Percentiles rank a stretch among this genome's conserved stretches.
phyloP scores from a whole-genome alignment of 1,139 yeast species.

The Pichia sp. region DNA sequence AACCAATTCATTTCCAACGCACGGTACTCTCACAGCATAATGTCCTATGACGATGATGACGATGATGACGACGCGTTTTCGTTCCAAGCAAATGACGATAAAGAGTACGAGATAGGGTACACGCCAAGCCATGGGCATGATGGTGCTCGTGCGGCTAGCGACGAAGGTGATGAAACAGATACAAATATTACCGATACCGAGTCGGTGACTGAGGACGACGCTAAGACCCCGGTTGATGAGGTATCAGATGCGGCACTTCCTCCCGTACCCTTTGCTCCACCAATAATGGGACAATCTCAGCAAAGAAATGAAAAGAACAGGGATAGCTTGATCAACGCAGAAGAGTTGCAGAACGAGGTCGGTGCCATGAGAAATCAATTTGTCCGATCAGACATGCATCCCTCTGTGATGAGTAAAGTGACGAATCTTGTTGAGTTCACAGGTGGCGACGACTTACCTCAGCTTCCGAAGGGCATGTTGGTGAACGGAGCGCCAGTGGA shows the following conservation, averaged over 20 bases:
- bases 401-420: conserved; percentile 9
- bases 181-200: conserved; percentile 12
- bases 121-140: conserved; percentile 5
- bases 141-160: neutral
- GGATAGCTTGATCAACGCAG: conserved; percentile 4
- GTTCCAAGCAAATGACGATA: conserved; percentile 24
- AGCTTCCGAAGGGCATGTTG: conserved; percentile 1
- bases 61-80: conserved; percentile 24
- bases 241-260: neutral
- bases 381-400: conserved; percentile 17
- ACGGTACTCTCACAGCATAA: conserved; percentile 15
- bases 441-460: neutral
- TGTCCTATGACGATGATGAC: conserved; percentile 15
- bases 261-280: conserved; percentile 1
- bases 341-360: conserved; percentile 8
- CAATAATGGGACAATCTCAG: neutral
- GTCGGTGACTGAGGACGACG: neutral
- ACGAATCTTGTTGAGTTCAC: neutral
- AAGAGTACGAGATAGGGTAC: conserved; percentile 14
- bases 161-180: conserved; percentile 10
- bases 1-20: conserved; percentile 15
- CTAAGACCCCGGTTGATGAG: conserved; percentile 24
- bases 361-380: conserved; percentile 20
- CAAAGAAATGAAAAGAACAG: neutral
- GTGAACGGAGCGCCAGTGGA: neutral